Evolutionary conservation across 2,329 filamentous ascomycete genomes (phyloP).

Genomic region (Fusarium scirpi): DNA sequence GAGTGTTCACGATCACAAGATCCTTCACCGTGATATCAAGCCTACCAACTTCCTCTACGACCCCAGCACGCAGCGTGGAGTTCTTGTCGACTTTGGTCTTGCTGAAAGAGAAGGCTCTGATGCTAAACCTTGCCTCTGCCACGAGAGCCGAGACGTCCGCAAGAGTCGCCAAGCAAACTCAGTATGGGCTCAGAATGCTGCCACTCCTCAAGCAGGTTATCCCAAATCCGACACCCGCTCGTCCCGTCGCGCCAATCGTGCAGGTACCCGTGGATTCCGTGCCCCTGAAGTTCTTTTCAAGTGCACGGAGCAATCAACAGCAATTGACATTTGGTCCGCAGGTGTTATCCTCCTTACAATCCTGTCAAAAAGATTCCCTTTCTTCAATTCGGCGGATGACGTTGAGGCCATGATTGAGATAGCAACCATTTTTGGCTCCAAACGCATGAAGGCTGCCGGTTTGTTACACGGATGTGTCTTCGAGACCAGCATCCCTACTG

Average conservation of each 20-base stretch:
- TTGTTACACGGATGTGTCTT: slow-evolving; percentile 90
- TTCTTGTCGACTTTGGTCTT: slow-evolving; percentile 98
- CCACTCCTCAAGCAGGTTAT: slow-evolving; percentile 73
- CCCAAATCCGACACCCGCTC: slow-evolving; percentile 91
- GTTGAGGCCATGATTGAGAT: slow-evolving; percentile 98
- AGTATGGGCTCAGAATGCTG: slow-evolving; percentile 64
- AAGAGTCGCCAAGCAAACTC: slow-evolving; percentile 70
- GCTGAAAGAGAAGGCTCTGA: slow-evolving; percentile 87
- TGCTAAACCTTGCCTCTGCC: slow-evolving; percentile 84
- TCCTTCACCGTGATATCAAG: slow-evolving; percentile 96
- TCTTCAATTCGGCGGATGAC: slow-evolving; percentile 99
- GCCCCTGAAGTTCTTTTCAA: slow-evolving; percentile 97
- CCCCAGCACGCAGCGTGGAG: slow-evolving; percentile 80
- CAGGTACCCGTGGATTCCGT: slow-evolving; percentile 93
- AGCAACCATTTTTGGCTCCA: slow-evolving; percentile 89
- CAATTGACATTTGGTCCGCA: slow-evolving; percentile 96
- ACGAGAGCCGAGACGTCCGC: slow-evolving; percentile 71
- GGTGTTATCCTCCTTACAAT: slow-evolving; percentile 98
- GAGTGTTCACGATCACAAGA: slow-evolving; percentile 84
- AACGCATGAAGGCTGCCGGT: slow-evolving; percentile 85
- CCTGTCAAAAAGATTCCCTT: slow-evolving; percentile 90
- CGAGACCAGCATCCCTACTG: slow-evolving; percentile 91
- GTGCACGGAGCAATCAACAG: slow-evolving; percentile 92
- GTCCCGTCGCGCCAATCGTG: slow-evolving; percentile 90
- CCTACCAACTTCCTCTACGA: slow-evolving; percentile 98